Evolutionary conservation across 192 early-diverging fungal genomes (phyloP).

Genomic region (Mortierella alpina): DNA sequence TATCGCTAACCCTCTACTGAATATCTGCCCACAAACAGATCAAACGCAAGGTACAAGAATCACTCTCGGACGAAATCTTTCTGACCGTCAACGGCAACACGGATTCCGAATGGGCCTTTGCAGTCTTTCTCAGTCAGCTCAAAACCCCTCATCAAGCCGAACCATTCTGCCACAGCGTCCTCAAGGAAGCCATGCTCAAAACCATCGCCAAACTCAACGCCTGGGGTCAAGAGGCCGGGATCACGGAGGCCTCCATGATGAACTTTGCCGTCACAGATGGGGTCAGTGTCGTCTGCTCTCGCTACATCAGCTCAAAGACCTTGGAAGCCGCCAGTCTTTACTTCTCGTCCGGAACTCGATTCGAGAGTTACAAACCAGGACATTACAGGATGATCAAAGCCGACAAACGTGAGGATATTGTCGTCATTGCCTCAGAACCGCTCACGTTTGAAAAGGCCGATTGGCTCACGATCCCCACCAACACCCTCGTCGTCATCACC

Average conservation of each 20-base stretch:
- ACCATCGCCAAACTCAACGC: slow-evolving; percentile 79
- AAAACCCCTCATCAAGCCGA: slow-evolving; percentile 58
- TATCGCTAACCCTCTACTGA: not conserved
- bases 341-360: slow-evolving; percentile 83
- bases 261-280: slow-evolving; percentile 90
- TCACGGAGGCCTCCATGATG: slow-evolving; percentile 74
- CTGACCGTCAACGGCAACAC: slow-evolving; percentile 80
- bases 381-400: slow-evolving; percentile 79
- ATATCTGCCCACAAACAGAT: slow-evolving; percentile 54
- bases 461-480: slow-evolving; percentile 84
- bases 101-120: slow-evolving; percentile 86
- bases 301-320: slow-evolving; percentile 76
- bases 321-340: slow-evolving; percentile 80
- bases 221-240: slow-evolving; percentile 74
- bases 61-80: slow-evolving; percentile 74
- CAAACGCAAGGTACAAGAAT: slow-evolving; percentile 73
- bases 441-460: slow-evolving; percentile 84
- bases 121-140: slow-evolving; percentile 79
- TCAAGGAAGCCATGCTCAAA: slow-evolving; percentile 78
- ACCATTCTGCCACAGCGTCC: slow-evolving; percentile 67
- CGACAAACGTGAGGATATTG: slow-evolving; percentile 82
- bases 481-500: slow-evolving; percentile 80
- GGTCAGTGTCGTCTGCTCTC: slow-evolving; percentile 76
- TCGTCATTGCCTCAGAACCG: slow-evolving; percentile 84
- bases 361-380: slow-evolving; percentile 71